phyloP scores from a whole-genome alignment of 768 basidiomycete genomes.

The Butyriboletus loyo region DNA sequence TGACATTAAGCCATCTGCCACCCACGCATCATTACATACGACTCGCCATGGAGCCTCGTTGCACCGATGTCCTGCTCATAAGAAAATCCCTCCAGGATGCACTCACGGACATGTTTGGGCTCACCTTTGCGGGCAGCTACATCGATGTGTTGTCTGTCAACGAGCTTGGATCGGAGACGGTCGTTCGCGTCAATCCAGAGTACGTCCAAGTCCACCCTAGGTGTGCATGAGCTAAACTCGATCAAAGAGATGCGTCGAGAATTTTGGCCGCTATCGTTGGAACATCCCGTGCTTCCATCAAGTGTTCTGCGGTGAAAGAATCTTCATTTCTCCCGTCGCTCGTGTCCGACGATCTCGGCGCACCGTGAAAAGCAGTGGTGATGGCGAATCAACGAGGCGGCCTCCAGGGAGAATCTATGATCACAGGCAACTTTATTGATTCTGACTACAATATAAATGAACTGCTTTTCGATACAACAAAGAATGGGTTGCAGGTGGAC shows the following conservation, averaged over 20 bases:
- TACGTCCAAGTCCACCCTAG: conserved; percentile 2
- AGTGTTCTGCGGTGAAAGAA: conserved; percentile 19
- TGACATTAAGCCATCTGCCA: conserved; percentile 18
- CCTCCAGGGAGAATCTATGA: background rate
- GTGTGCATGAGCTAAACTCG: background rate
- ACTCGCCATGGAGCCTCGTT: conserved; percentile 22
- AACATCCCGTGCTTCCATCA: conserved; percentile 24
- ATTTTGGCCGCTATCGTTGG: conserved; percentile 27
- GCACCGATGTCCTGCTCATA: conserved; percentile 42
- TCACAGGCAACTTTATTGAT: conserved; percentile 3
- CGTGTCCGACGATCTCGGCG: conserved; percentile 9
- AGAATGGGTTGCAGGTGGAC: background rate
- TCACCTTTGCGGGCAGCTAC: conserved; percentile 47
- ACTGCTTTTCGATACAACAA: background rate
- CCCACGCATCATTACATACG: conserved; percentile 26
- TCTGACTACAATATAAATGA: conserved; percentile 1
- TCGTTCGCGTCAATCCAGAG: conserved; percentile 23
- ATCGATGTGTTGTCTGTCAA: conserved; percentile 58
- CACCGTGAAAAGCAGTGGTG: conserved; percentile 2
- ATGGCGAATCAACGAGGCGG: conserved; percentile 9
- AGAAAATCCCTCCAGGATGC: conserved; percentile 57
- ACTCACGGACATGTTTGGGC: conserved; percentile 52
- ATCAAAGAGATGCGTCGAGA: conserved; percentile 21
- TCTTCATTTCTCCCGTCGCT: conserved; percentile 34
- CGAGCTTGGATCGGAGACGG: conserved; percentile 21